These are phyloP conservation scores for Penicillium pulvis DNA, from an alignment of 495 filamentous ascomycete genomes.

Conservation along the genomic window DNA sequence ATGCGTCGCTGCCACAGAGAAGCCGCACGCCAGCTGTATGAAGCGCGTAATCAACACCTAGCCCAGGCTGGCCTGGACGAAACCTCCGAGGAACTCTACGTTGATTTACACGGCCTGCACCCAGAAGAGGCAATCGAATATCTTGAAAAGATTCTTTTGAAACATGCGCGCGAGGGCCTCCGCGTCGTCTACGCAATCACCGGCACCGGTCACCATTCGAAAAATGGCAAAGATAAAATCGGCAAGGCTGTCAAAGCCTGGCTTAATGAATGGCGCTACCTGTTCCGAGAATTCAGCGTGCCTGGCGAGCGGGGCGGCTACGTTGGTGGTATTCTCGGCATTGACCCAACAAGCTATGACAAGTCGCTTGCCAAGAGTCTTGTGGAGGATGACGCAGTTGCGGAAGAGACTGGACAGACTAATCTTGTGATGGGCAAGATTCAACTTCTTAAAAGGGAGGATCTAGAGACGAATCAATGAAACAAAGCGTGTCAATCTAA, in stretches of 20 bases:
- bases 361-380: slow-evolving; percentile 50
- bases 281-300: slow-evolving; percentile 94
- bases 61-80: slow-evolving; percentile 40
- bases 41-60: slow-evolving; percentile 84
- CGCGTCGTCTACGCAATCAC: slow-evolving; percentile 93
- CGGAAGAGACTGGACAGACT: slow-evolving; percentile 25
- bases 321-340: slow-evolving; percentile 90
- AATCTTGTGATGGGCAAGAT: slow-evolving; percentile 47
- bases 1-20: slow-evolving; percentile 98
- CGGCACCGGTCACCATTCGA: slow-evolving; percentile 95
- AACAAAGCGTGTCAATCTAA: slow-evolving; percentile 5
- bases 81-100: slow-evolving; percentile 73
- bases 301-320: slow-evolving; percentile 79
- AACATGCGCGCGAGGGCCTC: slow-evolving; percentile 67
- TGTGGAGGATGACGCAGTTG: slow-evolving; percentile 21
- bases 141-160: slow-evolving; percentile 80
- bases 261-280: slow-evolving; percentile 93
- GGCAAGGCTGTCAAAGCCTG: slow-evolving; percentile 90
- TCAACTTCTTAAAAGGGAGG: slow-evolving; percentile 50
- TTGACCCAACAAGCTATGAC: slow-evolving; percentile 89
- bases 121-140: slow-evolving; percentile 97
- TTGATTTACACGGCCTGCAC: slow-evolving; percentile 94
- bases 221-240: slow-evolving; percentile 98
- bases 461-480: slow-evolving; percentile 39
- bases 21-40: slow-evolving; percentile 88